Base-by-base conservation (phyloP, 192 early-diverging fungal species). In the Coemansia sp. region DNA sequence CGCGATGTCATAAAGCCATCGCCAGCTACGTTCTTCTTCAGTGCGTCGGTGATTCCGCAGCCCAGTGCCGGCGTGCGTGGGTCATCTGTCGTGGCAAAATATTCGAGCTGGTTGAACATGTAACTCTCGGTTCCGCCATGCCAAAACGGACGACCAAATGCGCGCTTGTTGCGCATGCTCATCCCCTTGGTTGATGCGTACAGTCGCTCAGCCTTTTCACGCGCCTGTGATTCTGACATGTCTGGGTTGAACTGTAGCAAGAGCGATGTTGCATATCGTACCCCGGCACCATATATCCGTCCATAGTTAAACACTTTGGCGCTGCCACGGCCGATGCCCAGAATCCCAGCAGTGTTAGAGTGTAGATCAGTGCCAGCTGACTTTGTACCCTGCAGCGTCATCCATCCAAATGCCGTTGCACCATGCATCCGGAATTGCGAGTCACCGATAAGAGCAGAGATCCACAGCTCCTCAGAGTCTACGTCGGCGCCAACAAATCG, bases 241-340 rank as follows among this genome's bases (percentile, higher is more conserved):
- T 85, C 84, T 18, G 91, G 88, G 61, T 86, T 90, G 75, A 88
- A 88, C 51, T 96, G 90, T 61, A 88, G 67, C 12, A 98, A 78
- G 39, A 98, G 70, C 32, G 88, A 82, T 0, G 86, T 84, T 0
- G 95, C 92, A 75, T 92, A 91, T 49, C 87, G 88, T 19, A 89
- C 81, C 7, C 94, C 94, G 3, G 95, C 97, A 53, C 97, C 97
- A 67, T 98, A 98, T 56, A 98, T 95, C 11, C 97, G 87, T 2
- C 85, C 87, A 73, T 98, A 97, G 75, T 98, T 98, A 73, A 98
- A 97, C 13, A 93, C 78, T 72, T 98, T 98, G 57, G 97, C 93
- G 45, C 88, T 83, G 62, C 94, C 91, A 24, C 97, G 85, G 32
- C 82, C 84, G 68, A 97, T 96, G 16, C 89, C 91, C 59, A 96